Evolutionary conservation across 768 basidiomycete genomes (phyloP), one percentile per base, ranked within the genome.

Genomic region (Phylloporus scabripes): DNA sequence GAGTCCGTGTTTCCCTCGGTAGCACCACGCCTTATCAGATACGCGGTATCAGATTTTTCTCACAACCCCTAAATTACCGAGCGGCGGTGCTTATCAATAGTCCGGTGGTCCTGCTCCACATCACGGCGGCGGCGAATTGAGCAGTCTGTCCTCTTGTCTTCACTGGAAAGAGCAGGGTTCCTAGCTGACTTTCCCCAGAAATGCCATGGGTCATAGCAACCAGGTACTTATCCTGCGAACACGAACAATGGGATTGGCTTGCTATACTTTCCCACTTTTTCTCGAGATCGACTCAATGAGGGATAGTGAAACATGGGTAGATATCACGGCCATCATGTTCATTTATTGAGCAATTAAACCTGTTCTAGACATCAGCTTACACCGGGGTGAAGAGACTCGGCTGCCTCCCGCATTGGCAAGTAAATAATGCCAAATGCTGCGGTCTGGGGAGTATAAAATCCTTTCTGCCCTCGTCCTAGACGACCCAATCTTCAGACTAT

Each of bases 361-460:
- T 7, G n/a, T 36, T 36, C 34, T 7, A 36, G 34, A 36, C 17
- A 36, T 36, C 8, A 36, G n/a, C 34, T 18, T 36, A 12, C 29
- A 31, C 29, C 29, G 2, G 21, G 21, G 29, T 31, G 29, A 12
- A 31, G 11, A 12, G 29, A 31, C 29, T 31, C 11, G 29, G 29
- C 29, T 12, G 11, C 2, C 9, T 29, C 10, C 28, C 29, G 12
- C 29, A 14, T 33, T 33, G 6, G 33, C 40, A 40, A 24, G 32
- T 9, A 45, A 47, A 47, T 32, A 47, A 24, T 12, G 14, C 36
- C 36, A 51, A 51, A 46, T 17, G 29, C 15, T 43, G 32, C 20
- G 5, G 12, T 18, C 23, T 29, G 7, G 21, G 21, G 26, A 12
- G 18, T 47, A 52, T 52, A 52, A 43, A 47, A 32, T 15, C 39